These are phyloP conservation scores for Porcisia hertigi DNA, from an alignment of 208 protist species.

Conservation along the genomic window DNA sequence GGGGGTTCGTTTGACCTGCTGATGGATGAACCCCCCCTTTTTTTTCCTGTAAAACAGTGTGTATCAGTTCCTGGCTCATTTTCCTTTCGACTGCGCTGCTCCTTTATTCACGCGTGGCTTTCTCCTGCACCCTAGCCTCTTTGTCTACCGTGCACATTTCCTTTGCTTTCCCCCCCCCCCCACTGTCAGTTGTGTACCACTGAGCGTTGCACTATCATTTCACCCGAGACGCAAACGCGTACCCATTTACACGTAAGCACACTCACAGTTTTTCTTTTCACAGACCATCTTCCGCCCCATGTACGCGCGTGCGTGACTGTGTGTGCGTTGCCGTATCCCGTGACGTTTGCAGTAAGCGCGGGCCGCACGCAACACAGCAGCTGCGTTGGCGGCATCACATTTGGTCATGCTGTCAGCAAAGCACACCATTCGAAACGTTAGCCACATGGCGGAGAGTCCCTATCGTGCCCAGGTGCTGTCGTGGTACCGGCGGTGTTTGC, in stretches of 20 bases:
- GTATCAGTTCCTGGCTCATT: no score
- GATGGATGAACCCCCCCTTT: not conserved
- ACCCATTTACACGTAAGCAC: not conserved
- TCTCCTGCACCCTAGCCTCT: no score
- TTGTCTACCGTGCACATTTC: no score
- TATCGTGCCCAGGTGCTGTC: conserved; percentile 66
- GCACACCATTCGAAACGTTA: conserved; percentile 21
- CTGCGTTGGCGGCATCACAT: not conserved
- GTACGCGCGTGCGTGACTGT: not conserved
- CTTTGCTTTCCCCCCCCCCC: no score
- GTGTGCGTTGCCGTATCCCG: not conserved
- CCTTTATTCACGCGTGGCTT: no score
- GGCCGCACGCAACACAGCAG: not conserved
- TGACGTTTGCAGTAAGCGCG: not conserved
- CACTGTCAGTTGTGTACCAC: not conserved
- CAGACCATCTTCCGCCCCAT: not conserved
- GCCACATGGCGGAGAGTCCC: conserved; percentile 44
- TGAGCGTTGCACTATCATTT: not conserved
- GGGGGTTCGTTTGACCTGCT: not conserved
- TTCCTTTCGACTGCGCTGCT: no score
- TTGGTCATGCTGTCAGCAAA: conserved; percentile 5
- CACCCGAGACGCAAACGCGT: not conserved
- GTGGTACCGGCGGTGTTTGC: conserved; percentile 87
- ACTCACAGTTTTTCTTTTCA: not conserved
- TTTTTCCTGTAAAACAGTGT: not conserved